Evolutionary conservation across 179 eudicot species (phyloP), one percentile per base, ranked within the genome.

Genomic region (Beta macrorhiza): DNA sequence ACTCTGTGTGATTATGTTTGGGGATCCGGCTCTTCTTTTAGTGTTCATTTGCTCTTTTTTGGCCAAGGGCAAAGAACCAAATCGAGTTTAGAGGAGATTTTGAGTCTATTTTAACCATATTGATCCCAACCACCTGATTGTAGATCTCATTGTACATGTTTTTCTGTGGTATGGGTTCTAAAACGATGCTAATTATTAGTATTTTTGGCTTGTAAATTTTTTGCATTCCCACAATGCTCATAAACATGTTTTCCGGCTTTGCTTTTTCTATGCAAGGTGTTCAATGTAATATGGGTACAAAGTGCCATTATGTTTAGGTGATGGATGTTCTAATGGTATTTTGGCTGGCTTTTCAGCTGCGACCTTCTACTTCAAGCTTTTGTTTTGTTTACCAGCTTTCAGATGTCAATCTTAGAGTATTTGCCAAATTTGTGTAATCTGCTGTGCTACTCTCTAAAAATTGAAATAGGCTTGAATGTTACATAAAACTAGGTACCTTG

Each of bases 81-180:
- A 57, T 42, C 19, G 67, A 78, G 42, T 37, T 37, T 82, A 67
- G 75, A 77, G 70, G 77, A 67, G 77, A 75, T 78, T 85, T 78
- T 70, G 80, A 82, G 84, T 78, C 75, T 52, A 74, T 67, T 78
- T 77, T 51, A 75, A 78, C 81, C 82, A 42, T 77, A 76, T 81
- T 72, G 59, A 72, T 82, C 80, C 51, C 63, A 75, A 65, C 77
- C 49, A 64, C 63, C 45, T 71, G 84, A 78, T 76, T 82, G 82
- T 85, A 82, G 80, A 68, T 79, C 59, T 49, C 70, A 19, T 69
- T 85, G 87, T 85, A 85, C 77, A 85, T 85, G 82, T 51, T 44
- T 64, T 80, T 51, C 75, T 67, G 69, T 72, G 62, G 62, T 80
- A 72, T 15, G 80, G 75, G 80, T 70, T 80, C 57, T 61, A 19